These are phyloP conservation scores for Solanum aculeatissimum DNA, from an alignment of 305 asterid genomes.

Conservation along the genomic window DNA sequence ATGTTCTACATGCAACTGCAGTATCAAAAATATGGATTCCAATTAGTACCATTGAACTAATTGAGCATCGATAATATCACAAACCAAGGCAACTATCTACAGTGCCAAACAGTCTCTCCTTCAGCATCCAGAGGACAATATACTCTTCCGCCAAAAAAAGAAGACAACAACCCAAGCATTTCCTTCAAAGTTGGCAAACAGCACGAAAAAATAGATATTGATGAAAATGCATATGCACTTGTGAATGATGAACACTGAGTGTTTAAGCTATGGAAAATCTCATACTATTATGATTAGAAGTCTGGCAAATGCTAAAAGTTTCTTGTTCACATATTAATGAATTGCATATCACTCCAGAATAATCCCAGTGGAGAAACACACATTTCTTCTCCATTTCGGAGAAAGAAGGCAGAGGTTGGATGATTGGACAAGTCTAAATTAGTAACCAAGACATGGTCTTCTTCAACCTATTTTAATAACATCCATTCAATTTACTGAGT, in stretches of 20 bases:
- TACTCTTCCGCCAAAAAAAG: neutral
- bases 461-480: neutral
- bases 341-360: neutral
- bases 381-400: neutral
- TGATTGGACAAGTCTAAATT: neutral
- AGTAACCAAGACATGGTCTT: neutral
- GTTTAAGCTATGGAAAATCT: neutral
- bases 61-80: neutral
- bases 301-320: neutral
- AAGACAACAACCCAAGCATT: neutral
- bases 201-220: neutral
- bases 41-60: neutral
- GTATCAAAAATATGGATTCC: constrained; percentile 9
- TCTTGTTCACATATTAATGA: neutral
- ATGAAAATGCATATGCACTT: neutral
- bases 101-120: neutral
- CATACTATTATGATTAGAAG: neutral
- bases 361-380: neutral
- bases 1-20: constrained; percentile 86
- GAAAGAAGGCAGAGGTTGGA: neutral
- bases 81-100: neutral
- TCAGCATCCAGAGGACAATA: neutral
- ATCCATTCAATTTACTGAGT: neutral
- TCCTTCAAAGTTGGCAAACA: neutral
- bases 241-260: neutral